Percentiles rank a stretch among this genome's conserved stretches.
phyloP scores from a whole-genome alignment of 2,329 filamentous ascomycete genomes.

The Epichloe hybrida region DNA sequence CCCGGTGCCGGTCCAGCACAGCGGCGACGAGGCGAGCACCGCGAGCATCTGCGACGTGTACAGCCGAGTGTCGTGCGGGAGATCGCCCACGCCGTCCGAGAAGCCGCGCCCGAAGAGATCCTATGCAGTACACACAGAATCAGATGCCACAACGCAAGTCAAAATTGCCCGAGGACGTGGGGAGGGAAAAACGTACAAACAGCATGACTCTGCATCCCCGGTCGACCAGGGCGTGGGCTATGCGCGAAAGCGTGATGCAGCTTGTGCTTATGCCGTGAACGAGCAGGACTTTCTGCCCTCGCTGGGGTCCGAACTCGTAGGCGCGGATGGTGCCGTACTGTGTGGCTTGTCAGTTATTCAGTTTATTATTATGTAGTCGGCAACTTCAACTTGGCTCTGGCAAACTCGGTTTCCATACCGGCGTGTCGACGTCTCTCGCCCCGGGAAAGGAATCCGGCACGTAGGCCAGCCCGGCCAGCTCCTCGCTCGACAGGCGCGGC shows the following conservation, averaged over 20 bases:
- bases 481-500: constrained; percentile 20
- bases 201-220: constrained; percentile 69
- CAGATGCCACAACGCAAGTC: too few relatives aligned
- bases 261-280: constrained; percentile 78
- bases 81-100: constrained; percentile 47
- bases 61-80: constrained; percentile 60
- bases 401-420: constrained; percentile 27
- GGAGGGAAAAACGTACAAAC: constrained; percentile 35
- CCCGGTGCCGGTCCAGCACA: constrained; percentile 48
- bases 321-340: constrained; percentile 61
- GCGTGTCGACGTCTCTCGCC: constrained; percentile 57
- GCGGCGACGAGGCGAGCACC: constrained; percentile 53
- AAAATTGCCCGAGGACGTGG: neutral
- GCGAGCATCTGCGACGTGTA: constrained; percentile 62
- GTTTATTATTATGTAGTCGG: neutral
- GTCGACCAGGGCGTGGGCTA: constrained; percentile 54
- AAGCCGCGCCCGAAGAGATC: constrained; percentile 59
- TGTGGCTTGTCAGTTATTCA: constrained; percentile 11
- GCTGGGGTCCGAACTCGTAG: constrained; percentile 69
- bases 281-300: constrained; percentile 61
- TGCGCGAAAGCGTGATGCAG: constrained; percentile 54
- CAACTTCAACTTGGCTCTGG: too few relatives aligned
- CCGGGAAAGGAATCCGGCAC: constrained; percentile 57
- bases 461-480: constrained; percentile 35
- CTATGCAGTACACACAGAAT: constrained; percentile 17